Percentiles rank a stretch among this genome's conserved stretches.
phyloP scores from a whole-genome alignment of 176 grass and related monocot species.

The Bromus sterilis region DNA sequence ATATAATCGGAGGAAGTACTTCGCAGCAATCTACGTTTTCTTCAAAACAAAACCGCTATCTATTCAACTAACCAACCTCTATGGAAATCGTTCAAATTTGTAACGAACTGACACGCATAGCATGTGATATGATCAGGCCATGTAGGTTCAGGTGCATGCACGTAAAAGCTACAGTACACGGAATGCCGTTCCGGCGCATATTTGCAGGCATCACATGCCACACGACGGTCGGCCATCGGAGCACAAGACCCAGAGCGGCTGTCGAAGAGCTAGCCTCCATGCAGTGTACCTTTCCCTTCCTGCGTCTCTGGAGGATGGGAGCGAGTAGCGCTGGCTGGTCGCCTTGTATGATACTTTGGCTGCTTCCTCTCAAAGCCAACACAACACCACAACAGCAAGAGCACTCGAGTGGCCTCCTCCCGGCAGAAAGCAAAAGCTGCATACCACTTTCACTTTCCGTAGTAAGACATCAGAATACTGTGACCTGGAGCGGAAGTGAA shows the following conservation, averaged over 20 bases:
- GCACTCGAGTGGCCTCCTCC: not conserved
- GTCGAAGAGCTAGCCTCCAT: not conserved
- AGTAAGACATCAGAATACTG: not conserved
- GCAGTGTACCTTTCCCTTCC: not conserved
- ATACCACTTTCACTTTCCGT: not conserved
- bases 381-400: not conserved
- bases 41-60: not conserved
- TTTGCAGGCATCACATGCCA: not conserved
- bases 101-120: not conserved
- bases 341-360: not conserved
- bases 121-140: not conserved
- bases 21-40: too few species aligned
- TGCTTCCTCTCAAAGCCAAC: not conserved
- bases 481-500: not conserved
- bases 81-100: not conserved
- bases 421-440: not conserved
- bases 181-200: not conserved
- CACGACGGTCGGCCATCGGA: not conserved
- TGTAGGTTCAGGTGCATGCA: not conserved
- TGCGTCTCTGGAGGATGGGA: not conserved
- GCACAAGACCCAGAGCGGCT: not conserved
- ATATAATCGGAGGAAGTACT: too few species aligned
- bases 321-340: not conserved
- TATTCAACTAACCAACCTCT: not conserved
- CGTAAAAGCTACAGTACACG: not conserved